Evolutionary conservation across 225 moss, liverwort and hornwort genomes (phyloP).

Genomic region (Pseudisothecium myosuroides): DNA sequence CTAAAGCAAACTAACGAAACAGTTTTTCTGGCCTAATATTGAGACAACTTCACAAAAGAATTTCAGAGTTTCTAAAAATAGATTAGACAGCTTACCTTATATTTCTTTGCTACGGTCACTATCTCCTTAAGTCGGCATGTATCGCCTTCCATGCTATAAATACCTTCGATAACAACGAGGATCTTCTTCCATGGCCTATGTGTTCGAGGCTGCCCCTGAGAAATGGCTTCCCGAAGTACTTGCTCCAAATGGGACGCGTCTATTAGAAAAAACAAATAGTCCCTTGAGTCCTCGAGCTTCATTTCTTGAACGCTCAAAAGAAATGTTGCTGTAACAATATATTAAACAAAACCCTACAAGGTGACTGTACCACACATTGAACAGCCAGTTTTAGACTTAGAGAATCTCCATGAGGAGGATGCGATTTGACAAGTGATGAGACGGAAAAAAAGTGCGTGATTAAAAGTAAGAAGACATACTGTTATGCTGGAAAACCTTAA

Average conservation of each 20-base stretch:
- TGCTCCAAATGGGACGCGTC: slow-evolving; percentile 78
- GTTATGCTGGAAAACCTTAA: slow-evolving; percentile 81
- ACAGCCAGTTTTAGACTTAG: background rate
- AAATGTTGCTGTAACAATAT: background rate
- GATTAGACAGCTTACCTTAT: slow-evolving; percentile 44
- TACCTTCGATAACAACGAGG: slow-evolving; percentile 86
- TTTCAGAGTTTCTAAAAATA: background rate
- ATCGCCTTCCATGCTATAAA: slow-evolving; percentile 99
- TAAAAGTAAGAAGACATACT: slow-evolving; percentile 3
- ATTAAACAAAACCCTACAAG: background rate
- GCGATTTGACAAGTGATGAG: background rate
- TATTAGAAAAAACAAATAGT: background rate
- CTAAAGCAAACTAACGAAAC: background rate
- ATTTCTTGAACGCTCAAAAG: background rate
- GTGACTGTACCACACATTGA: background rate
- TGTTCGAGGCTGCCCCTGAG: slow-evolving; percentile 88
- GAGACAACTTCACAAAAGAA: background rate
- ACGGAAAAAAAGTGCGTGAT: background rate
- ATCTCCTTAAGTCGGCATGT: slow-evolving; percentile 80
- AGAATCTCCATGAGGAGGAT: background rate
- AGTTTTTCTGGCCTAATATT: background rate
- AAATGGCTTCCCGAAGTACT: slow-evolving; percentile 72
- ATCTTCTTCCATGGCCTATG: slow-evolving; percentile 99
- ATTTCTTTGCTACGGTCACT: slow-evolving; percentile 71
- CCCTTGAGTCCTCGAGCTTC: background rate